Conservation (phyloP, 2,329 filamentous ascomycete species). For the Paradendryphiella salina region DNA sequence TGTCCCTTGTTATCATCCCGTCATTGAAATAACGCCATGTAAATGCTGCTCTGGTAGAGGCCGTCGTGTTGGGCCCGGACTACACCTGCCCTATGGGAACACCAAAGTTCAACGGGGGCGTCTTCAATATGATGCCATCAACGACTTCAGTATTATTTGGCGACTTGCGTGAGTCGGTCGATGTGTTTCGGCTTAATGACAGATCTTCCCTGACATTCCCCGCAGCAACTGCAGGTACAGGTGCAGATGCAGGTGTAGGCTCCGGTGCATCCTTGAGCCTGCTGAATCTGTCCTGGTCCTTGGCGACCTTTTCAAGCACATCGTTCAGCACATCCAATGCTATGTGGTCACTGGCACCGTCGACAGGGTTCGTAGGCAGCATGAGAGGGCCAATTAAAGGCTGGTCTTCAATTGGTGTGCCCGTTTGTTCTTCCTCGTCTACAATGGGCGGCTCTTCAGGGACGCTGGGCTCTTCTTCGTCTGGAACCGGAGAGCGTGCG, state of each 20-base stretch:
- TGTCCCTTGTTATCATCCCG: no score
- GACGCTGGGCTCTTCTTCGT: slow-evolving; percentile 12
- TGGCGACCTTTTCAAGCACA: slow-evolving; percentile 33
- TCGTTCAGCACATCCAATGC: slow-evolving; percentile 33
- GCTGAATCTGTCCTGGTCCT: slow-evolving; percentile 23
- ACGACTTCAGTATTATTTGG: slow-evolving; percentile 25
- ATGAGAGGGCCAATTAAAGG: slow-evolving; percentile 37
- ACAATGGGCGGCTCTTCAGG: slow-evolving; percentile 10
- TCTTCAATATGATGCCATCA: slow-evolving; percentile 44
- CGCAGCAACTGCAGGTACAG: background rate
- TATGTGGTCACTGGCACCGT: slow-evolving; percentile 38
- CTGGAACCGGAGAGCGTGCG: slow-evolving; percentile 18
- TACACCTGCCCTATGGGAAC: slow-evolving; percentile 39
- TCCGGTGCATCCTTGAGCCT: slow-evolving; percentile 23
- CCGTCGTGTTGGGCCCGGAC: background rate
- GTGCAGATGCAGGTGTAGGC: slow-evolving; percentile 5
- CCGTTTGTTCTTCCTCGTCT: slow-evolving; percentile 16
- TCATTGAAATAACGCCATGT: background rate
- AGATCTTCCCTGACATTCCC: slow-evolving; percentile 4
- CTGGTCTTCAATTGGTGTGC: slow-evolving; percentile 29
- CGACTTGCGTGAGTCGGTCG: slow-evolving; percentile 22
- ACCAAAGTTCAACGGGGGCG: slow-evolving; percentile 42
- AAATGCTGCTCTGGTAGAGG: background rate
- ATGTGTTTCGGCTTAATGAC: slow-evolving; percentile 28
- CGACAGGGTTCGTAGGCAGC: slow-evolving; percentile 39